Evolutionary conservation across 352 stramenopile species (phyloP).

Genomic region (Elongisporangium senticosum): DNA sequence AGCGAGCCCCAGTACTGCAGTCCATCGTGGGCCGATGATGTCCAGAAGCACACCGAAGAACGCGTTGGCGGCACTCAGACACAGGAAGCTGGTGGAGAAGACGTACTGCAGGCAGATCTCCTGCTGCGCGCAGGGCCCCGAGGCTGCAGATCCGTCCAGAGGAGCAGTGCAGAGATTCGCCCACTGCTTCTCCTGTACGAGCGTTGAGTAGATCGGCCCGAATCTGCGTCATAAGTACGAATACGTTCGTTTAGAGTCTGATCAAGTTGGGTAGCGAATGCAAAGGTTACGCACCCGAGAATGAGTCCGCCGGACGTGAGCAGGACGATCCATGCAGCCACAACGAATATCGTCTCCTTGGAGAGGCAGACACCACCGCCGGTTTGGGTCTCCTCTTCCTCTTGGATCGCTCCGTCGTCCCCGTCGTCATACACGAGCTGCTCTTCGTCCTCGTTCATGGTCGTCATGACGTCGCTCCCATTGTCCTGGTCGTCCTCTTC

Average conservation of each 20-base stretch:
- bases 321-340: slow-evolving; percentile 54
- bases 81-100: slow-evolving; percentile 75
- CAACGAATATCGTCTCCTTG: slow-evolving; percentile 59
- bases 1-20: slow-evolving; percentile 43
- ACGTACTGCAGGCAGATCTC: slow-evolving; percentile 74
- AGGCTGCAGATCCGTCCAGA: neutral
- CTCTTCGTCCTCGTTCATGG: slow-evolving; percentile 8
- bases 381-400: neutral
- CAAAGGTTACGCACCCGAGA: slow-evolving; percentile 27
- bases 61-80: slow-evolving; percentile 72
- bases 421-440: neutral
- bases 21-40: slow-evolving; percentile 49
- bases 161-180: slow-evolving; percentile 39
- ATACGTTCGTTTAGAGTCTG: slow-evolving; percentile 1
- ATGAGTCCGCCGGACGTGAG: slow-evolving; percentile 66
- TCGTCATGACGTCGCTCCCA: slow-evolving; percentile 4
- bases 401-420: neutral
- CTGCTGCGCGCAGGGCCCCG: slow-evolving; percentile 40
- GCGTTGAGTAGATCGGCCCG: slow-evolving; percentile 63
- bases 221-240: slow-evolving; percentile 25
- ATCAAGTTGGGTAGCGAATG: too few relatives aligned
- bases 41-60: slow-evolving; percentile 76
- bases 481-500: neutral
- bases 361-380: slow-evolving; percentile 21
- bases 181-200: slow-evolving; percentile 67